phyloP scores from a whole-genome alignment of 345 rosid species.

The Cardamine chenopodiifolia region DNA sequence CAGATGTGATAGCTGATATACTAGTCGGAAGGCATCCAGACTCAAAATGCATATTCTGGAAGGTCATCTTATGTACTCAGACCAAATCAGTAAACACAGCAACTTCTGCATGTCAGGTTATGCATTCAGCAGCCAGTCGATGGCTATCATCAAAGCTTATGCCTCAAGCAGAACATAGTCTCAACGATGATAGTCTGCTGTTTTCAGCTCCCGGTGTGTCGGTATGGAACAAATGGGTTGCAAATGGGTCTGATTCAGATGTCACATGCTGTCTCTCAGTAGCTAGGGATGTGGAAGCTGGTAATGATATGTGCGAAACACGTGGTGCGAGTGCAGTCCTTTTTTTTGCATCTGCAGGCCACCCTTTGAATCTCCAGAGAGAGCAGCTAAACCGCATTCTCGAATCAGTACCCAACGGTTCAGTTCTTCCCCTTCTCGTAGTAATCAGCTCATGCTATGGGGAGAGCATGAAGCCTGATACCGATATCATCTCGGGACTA shows the following conservation, averaged over 20 bases:
- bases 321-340: constrained; percentile 80
- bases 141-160: constrained; percentile 85
- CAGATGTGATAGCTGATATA: constrained; percentile 60
- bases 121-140: constrained; percentile 48
- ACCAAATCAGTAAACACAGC: constrained; percentile 42
- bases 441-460: constrained; percentile 52
- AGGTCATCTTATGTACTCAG: constrained; percentile 63
- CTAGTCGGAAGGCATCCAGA: constrained; percentile 61
- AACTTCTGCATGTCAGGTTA: constrained; percentile 35
- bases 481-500: constrained; percentile 49
- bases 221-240: constrained; percentile 79
- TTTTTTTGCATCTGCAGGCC: constrained; percentile 63
- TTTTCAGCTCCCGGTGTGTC: constrained; percentile 66
- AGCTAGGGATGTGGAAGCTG: constrained; percentile 54
- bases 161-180: constrained; percentile 50
- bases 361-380: constrained; percentile 71
- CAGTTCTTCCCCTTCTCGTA: constrained; percentile 79
- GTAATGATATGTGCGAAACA: constrained; percentile 44
- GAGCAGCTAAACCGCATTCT: constrained; percentile 60
- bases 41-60: constrained; percentile 81
- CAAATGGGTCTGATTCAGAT: constrained; percentile 48
- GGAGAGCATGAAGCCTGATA: constrained; percentile 49
- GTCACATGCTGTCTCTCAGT: constrained; percentile 70
- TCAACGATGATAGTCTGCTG: constrained; percentile 47
- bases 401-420: constrained; percentile 61